phyloP scores from a whole-genome alignment of 164 flowering plant species.

The Stephania japonica region DNA sequence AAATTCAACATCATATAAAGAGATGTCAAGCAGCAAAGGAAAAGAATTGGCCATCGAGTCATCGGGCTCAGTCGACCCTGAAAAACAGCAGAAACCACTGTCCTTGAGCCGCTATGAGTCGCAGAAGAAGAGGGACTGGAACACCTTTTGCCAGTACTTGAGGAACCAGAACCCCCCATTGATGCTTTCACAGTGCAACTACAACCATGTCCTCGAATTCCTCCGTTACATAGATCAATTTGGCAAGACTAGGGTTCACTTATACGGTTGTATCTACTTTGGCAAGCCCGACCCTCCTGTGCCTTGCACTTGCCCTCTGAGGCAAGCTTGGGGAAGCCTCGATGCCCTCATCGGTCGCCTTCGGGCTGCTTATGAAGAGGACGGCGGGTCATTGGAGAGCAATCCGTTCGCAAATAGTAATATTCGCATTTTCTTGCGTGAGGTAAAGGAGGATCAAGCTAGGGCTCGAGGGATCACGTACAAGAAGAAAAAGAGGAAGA shows the following conservation, averaged over 20 bases:
- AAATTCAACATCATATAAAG: not conserved
- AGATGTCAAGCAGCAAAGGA: not conserved
- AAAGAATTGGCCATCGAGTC: not conserved
- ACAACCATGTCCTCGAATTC: slow-evolving; percentile 4
- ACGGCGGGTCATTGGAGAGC: not conserved
- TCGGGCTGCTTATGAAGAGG: slow-evolving; percentile 6
- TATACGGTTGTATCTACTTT: not conserved
- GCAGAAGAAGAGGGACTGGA: slow-evolving; percentile 5
- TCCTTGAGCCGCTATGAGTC: slow-evolving; percentile 6
- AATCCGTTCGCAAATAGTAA: not conserved
- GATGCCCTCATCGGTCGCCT: slow-evolving; percentile 9
- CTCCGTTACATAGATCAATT: slow-evolving; percentile 6
- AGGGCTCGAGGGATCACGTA: not conserved
- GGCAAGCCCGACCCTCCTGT: slow-evolving; percentile 1
- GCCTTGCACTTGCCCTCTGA: slow-evolving; percentile 2
- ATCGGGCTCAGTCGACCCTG: not conserved
- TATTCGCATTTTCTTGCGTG: not conserved
- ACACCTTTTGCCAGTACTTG: slow-evolving; percentile 6
- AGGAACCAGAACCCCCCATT: slow-evolving; percentile 6
- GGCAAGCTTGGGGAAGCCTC: slow-evolving; percentile 10
- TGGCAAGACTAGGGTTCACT: slow-evolving; percentile 7
- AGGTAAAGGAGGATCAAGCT: not conserved
- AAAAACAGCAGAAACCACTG: not conserved
- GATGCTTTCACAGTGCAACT: not conserved
- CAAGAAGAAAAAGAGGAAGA: slow-evolving; percentile 1